phyloP scores from a whole-genome alignment of 148 eudicot genomes.

The Fagopyrum esculentum region DNA sequence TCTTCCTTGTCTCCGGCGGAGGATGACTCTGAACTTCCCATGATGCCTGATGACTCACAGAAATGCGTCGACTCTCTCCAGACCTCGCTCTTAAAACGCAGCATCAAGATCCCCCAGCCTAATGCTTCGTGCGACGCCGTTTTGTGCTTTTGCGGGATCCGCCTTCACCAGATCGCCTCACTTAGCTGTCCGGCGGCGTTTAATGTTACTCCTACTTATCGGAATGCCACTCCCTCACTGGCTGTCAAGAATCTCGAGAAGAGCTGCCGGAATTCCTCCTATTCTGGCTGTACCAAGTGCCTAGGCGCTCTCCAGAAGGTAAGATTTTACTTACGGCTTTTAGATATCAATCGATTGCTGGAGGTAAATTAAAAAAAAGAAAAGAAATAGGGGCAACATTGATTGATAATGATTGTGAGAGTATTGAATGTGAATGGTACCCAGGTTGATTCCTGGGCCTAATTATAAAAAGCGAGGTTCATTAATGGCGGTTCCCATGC shows the following conservation, averaged over 20 bases:
- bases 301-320: slow-evolving; percentile 92
- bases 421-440: neutral
- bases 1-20: slow-evolving; percentile 22
- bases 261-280: slow-evolving; percentile 75
- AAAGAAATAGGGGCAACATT: neutral
- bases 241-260: slow-evolving; percentile 73
- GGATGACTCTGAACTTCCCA: slow-evolving; percentile 35
- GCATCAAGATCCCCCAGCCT: slow-evolving; percentile 58
- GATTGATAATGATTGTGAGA: slow-evolving; percentile 13
- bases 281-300: slow-evolving; percentile 87
- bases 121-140: slow-evolving; percentile 77
- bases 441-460: slow-evolving; percentile 13
- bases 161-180: slow-evolving; percentile 77
- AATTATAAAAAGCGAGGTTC: slow-evolving; percentile 1
- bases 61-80: slow-evolving; percentile 82
- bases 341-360: no score
- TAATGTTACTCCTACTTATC: slow-evolving; percentile 29
- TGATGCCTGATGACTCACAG: slow-evolving; percentile 97
- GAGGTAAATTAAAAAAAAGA: neutral
- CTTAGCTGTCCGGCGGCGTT: slow-evolving; percentile 82
- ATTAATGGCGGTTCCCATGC: slow-evolving; percentile 3
- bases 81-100: slow-evolving; percentile 40
- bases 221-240: slow-evolving; percentile 60
- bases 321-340: slow-evolving; percentile 6
- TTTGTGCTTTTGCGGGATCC: slow-evolving; percentile 81